Percentiles rank a stretch among this genome's conserved stretches.
phyloP scores from a whole-genome alignment of 495 filamentous ascomycete genomes.

The Lasiosphaeria miniovina region DNA sequence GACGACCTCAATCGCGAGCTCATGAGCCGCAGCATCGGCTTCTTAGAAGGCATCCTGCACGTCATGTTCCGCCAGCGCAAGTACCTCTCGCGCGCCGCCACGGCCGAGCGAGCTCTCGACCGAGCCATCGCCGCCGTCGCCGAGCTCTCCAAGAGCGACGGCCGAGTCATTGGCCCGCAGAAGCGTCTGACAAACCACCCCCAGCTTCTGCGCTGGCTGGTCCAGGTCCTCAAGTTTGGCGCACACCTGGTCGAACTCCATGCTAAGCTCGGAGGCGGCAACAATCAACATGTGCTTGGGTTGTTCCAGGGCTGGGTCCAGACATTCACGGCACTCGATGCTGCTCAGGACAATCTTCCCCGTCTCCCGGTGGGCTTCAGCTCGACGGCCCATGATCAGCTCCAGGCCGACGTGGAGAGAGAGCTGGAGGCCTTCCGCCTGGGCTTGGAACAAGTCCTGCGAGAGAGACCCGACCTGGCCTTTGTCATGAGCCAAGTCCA shows the following conservation, averaged over 20 bases:
- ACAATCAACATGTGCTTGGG: conserved; percentile 40
- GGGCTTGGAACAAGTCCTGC: conserved; percentile 42
- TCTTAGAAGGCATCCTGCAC: conserved; percentile 76
- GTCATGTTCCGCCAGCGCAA: conserved; percentile 65
- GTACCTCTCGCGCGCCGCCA: conserved; percentile 35
- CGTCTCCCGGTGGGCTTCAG: conserved; percentile 52
- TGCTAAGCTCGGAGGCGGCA: conserved; percentile 52
- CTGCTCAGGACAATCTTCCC: conserved; percentile 47
- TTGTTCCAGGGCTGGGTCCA: conserved; percentile 51
- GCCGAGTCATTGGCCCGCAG: conserved; percentile 18
- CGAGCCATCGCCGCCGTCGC: conserved; percentile 20
- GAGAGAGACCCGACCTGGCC: conserved; percentile 54
- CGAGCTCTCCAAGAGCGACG: conserved; percentile 24
- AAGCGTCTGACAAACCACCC: conserved; percentile 25
- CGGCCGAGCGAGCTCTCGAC: conserved; percentile 23
- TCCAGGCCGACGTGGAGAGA: conserved; percentile 43
- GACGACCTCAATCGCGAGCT: conserved; percentile 79
- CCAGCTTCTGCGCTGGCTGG: conserved; percentile 38
- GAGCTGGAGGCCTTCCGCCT: conserved; percentile 43
- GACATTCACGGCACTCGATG: conserved; percentile 34
- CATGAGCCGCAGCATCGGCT: conserved; percentile 71
- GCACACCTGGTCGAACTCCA: conserved; percentile 56
- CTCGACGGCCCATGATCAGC: conserved; percentile 41
- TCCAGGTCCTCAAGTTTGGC: conserved; percentile 41
- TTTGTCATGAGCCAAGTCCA: conserved; percentile 62